Evolutionary conservation across 2,329 filamentous ascomycete species (phyloP), one percentile per base, ranked within the genome.

Genomic region (Hymenoscyphus infarciens): DNA sequence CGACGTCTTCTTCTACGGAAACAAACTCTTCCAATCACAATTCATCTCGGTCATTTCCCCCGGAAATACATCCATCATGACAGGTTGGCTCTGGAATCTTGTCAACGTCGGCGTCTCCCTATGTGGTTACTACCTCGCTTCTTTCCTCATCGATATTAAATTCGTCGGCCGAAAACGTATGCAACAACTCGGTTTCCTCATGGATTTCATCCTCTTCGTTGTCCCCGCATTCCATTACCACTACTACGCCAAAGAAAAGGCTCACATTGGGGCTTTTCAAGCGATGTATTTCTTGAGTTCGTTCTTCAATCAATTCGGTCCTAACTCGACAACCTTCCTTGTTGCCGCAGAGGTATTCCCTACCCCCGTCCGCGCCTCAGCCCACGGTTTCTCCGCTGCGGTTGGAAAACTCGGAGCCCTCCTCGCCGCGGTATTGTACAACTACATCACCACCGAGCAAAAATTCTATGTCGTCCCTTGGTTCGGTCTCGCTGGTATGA

Each of bases 291-390:
- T 97, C 80, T 77, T 98, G 70, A 96, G 92, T 7, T 96, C 91
- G 27, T 98, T 98, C 82, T 98, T 98, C 87, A 97, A 97, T 83
- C 94, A 98, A 76, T 98, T 98, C 73, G 94, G 94, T 13, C 94
- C 94, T 77, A 98, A 98, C 83, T 63, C 63, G 56, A 92, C 97
- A 72, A 97, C 93, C 66, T 98, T 98, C 89, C 85, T 98, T 69
- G 91, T 96, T 39, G 94, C 94, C 53, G 94, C 92, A 53, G 94
- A 98, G 76, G 92, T 97, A n/a, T 98, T 91, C 83, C 94, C 94
- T 10, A 97, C 93, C 0, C 91, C 93, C 10, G 87, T 98, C 70
- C 92, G 94, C 72, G 94, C 94, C 69, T 92, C 91, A 19, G 94
- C 94, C 59, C 94, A 98, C 81, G 94, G 94, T 62, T 91, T 97